Evolutionary conservation across 2,329 filamentous ascomycete species (phyloP).

Genomic region (Alternaria triticina): DNA sequence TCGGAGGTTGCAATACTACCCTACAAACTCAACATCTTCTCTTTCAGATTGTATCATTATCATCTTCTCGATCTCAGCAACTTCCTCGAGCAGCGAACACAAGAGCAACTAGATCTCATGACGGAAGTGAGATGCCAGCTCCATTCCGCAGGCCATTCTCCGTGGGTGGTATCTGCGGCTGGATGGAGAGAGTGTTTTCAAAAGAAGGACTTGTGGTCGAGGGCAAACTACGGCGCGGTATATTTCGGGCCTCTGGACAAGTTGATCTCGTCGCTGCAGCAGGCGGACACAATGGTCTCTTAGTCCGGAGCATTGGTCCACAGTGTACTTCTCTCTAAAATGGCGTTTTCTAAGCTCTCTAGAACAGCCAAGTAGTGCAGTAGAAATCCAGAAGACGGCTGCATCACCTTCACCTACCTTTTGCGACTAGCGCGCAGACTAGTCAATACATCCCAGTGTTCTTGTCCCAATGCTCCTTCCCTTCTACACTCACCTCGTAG

Average conservation of each 20-base stretch:
- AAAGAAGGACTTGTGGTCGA: no score
- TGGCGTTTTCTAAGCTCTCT: background rate
- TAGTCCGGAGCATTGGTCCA: accelerated
- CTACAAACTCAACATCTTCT: background rate
- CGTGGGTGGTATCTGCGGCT: no score
- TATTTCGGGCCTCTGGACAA: no score
- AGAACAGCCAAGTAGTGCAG: background rate
- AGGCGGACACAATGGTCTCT: background rate
- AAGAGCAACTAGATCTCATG: background rate
- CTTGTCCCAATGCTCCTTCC: background rate
- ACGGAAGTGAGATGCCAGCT: no score
- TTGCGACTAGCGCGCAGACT: background rate
- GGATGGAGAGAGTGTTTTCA: no score
- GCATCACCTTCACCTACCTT: background rate
- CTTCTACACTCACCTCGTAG: background rate
- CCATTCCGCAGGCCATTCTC: no score
- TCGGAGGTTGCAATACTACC: background rate
- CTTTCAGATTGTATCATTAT: accelerated
- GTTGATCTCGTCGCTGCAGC: no score
- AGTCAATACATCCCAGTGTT: background rate
- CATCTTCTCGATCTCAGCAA: background rate
- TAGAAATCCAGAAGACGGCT: background rate
- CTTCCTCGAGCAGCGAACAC: accelerated
- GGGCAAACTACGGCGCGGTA: no score
- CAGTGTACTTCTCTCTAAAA: background rate